A percentile compares a stretch with the other conserved stretches of the same genome.
Conservation (phyloP, 768 basidiomycete species). For the Phylloporus sp. region DNA sequence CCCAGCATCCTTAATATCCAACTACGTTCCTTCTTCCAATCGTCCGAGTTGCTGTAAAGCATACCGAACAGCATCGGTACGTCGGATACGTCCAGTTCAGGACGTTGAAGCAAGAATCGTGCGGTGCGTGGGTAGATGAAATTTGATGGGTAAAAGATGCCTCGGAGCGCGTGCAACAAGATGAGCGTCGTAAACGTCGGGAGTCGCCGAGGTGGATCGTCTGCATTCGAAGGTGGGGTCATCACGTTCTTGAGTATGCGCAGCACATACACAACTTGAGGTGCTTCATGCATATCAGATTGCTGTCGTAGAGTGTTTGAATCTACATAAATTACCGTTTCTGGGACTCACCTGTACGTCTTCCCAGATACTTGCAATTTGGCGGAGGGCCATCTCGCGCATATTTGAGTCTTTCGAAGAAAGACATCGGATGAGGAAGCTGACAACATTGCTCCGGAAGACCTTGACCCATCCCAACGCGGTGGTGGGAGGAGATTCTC, state of each 20-base stretch:
- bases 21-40: slow-evolving; percentile 82
- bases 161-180: slow-evolving; percentile 75
- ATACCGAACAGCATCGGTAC: slow-evolving; percentile 89
- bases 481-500: slow-evolving; percentile 51
- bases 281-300: slow-evolving; percentile 73
- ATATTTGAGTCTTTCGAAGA: slow-evolving; percentile 61
- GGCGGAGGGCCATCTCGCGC: slow-evolving; percentile 57
- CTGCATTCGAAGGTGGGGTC: slow-evolving; percentile 33
- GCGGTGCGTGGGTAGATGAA: slow-evolving; percentile 86
- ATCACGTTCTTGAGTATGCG: slow-evolving; percentile 30
- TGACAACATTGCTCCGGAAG: slow-evolving; percentile 74
- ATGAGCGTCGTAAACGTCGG: slow-evolving; percentile 80
- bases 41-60: slow-evolving; percentile 75
- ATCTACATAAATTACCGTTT: background rate
- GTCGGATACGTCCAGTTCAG: slow-evolving; percentile 72
- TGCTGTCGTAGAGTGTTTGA: slow-evolving; percentile 27
- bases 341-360: slow-evolving; percentile 53
- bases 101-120: slow-evolving; percentile 86
- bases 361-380: slow-evolving; percentile 59
- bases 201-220: slow-evolving; percentile 53
- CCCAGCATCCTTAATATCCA: slow-evolving; percentile 86
- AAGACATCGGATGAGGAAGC: slow-evolving; percentile 67
- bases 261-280: slow-evolving; percentile 70
- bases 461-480: slow-evolving; percentile 79
- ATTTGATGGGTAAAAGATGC: slow-evolving; percentile 82